Percentiles rank a stretch among this genome's conserved stretches.
These are phyloP conservation scores for Francoa sonchifolia DNA, from an alignment of 441 rosid genomes.

Conservation along the genomic window DNA sequence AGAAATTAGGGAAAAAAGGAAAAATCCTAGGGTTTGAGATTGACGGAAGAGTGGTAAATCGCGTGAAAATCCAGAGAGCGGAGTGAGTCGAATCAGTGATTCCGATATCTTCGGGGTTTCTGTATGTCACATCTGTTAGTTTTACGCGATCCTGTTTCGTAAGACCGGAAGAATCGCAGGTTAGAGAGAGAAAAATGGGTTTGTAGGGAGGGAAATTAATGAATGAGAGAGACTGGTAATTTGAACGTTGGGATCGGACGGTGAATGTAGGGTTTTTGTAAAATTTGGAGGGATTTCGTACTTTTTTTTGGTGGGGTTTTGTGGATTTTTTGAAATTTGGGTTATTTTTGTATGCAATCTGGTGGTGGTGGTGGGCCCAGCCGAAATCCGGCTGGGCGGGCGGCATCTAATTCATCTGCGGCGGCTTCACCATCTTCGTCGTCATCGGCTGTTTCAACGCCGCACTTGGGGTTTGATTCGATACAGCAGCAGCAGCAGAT, in stretches of 20 bases:
- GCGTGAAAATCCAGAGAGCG: no score
- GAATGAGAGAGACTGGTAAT: constrained; percentile 9
- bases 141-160: no score
- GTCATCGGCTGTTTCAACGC: constrained; percentile 76
- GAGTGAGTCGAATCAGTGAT: no score
- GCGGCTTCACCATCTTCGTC: constrained; percentile 89
- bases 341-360: constrained; percentile 61
- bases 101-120: no score
- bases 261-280: constrained; percentile 21
- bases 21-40: no score
- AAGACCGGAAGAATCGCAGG: no score
- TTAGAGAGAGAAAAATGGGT: no score
- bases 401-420: constrained; percentile 72
- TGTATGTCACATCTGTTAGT: no score
- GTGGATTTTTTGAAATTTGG: constrained; percentile 14
- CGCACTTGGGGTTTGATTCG: constrained; percentile 53
- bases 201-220: constrained; percentile 11
- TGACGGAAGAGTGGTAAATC: no score
- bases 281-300: constrained; percentile 23
- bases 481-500: constrained; percentile 28
- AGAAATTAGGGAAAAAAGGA: not conserved
- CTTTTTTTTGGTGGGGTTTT: constrained; percentile 15
- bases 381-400: constrained; percentile 40
- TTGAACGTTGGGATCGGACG: constrained; percentile 59
- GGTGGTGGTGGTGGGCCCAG: constrained; percentile 61